Evolutionary conservation across 176 grass and related monocot genomes (phyloP).

Genomic region (Oryza meridionalis): DNA sequence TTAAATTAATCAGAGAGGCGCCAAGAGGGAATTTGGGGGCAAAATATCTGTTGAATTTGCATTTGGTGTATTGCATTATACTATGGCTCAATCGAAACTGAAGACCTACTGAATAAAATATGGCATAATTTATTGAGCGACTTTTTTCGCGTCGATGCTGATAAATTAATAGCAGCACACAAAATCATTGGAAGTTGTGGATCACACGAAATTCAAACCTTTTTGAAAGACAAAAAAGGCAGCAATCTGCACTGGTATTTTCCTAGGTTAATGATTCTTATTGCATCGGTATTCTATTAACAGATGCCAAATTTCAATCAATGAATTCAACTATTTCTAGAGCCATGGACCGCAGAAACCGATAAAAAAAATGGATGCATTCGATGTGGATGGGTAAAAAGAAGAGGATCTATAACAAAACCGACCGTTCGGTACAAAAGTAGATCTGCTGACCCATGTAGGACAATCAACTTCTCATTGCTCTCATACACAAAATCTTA

Average conservation of each 20-base stretch:
- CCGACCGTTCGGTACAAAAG: not conserved
- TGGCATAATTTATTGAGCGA: slow-evolving; percentile 12
- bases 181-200: not conserved
- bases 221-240: not conserved
- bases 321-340: not conserved
- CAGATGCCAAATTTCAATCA: not conserved
- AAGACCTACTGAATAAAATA: slow-evolving; percentile 6
- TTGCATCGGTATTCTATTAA: not conserved
- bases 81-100: not conserved
- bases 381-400: not conserved
- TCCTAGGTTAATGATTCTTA: not conserved
- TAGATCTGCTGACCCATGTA: not conserved
- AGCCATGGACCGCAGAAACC: not conserved
- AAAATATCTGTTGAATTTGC: not conserved
- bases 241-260: not conserved
- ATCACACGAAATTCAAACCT: slow-evolving; percentile 14
- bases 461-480: not conserved
- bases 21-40: not conserved
- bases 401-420: not conserved
- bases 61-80: not conserved
- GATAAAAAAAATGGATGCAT: not conserved
- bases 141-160: slow-evolving; percentile 33
- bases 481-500: not conserved
- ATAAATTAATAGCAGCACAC: not conserved
- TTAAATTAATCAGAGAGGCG: not conserved